Base-by-base conservation (phyloP, 179 eudicot genomes). In the Patellifolia procumbens region DNA sequence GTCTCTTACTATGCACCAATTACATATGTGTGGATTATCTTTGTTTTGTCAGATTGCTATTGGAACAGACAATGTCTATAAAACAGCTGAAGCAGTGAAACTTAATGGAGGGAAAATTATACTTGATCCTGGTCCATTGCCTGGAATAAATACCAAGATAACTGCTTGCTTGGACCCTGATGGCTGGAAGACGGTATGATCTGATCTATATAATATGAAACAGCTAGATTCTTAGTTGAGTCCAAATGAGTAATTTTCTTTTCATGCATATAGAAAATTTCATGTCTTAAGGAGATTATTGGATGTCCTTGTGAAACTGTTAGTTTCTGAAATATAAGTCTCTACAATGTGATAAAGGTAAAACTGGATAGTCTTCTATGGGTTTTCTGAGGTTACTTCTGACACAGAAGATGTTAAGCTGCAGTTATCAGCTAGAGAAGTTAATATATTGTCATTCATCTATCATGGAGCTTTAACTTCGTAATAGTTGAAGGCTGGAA, bases 141-240 rank as follows among this genome's bases (percentile, higher is more conserved):
- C 90, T 56, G 91, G 87, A 53, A 79, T 91, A 66, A 87, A 85
- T 79, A 90, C 97, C 73, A 91, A 91, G 84, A 88, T 91, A 58
- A 88, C 92, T 77, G 91, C 89, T 53, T 91, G 97, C 85, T 80
- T 91, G 80, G 97, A 90, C 77, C 94, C 97, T 72, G 97, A 91
- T 90, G 93, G 92, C 31, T 91, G 97, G 97, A 91, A 90, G 78
- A 74, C 91, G 83, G 97, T 90, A 88, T 51, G 72, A 58, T 81
- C 66, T 42, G 76, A 64, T 80, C 52, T 74, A 68, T 72, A 31
- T 43, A 35, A 43, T 62, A 45, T 66, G 48, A 28, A 70, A 39
- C 66, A 32, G 20, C 42, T 60, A 59, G 16, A 39, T 13, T 8
- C 49, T 34, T 70, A 2, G 19, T 39, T 63, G 55, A 42, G 26